Percentiles rank a stretch among this genome's conserved stretches.
These are phyloP conservation scores for Crithidia brevicula DNA, from an alignment of 208 protist genomes.

Conservation along the genomic window DNA sequence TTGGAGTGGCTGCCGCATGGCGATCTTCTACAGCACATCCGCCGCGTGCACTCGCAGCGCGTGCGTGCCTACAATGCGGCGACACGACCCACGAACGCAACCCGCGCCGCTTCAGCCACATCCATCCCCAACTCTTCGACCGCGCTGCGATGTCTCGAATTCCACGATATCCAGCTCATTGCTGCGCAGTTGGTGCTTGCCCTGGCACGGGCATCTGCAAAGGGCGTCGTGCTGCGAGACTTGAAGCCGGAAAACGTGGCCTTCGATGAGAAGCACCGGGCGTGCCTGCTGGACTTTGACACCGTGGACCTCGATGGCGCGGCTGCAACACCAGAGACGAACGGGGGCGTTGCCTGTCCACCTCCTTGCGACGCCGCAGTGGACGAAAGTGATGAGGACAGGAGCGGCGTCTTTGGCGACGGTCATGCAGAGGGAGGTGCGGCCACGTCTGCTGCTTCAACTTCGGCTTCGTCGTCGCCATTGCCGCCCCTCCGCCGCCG, in stretches of 20 bases:
- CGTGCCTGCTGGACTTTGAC: constrained; percentile 90
- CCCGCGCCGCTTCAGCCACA: neutral
- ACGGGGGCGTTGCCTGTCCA: constrained; percentile 52
- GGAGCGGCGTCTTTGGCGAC: neutral
- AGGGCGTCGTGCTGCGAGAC: constrained; percentile 85
- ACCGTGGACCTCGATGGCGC: constrained; percentile 64
- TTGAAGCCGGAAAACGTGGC: constrained; percentile 92
- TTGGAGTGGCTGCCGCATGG: constrained; percentile 94
- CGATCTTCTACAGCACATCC: constrained; percentile 92
- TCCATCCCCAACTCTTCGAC: constrained; percentile 31
- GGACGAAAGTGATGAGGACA: neutral
- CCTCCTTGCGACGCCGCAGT: neutral
- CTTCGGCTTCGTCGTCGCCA: neutral
- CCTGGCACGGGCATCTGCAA: constrained; percentile 50
- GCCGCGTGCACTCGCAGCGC: constrained; percentile 38
- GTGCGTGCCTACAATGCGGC: constrained; percentile 33
- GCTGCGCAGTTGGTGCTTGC: constrained; percentile 81
- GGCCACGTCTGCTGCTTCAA: neutral
- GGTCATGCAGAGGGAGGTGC: neutral
- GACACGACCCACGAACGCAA: neutral
- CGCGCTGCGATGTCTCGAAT: constrained; percentile 68
- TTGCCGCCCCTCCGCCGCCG: constrained; percentile 37
- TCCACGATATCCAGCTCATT: constrained; percentile 85
- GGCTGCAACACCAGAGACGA: constrained; percentile 37
- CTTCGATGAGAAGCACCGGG: constrained; percentile 83